Percentiles rank a stretch among this genome's conserved stretches.
Conservation (phyloP, 2,329 filamentous ascomycete species). For the Xylaria sp. region DNA sequence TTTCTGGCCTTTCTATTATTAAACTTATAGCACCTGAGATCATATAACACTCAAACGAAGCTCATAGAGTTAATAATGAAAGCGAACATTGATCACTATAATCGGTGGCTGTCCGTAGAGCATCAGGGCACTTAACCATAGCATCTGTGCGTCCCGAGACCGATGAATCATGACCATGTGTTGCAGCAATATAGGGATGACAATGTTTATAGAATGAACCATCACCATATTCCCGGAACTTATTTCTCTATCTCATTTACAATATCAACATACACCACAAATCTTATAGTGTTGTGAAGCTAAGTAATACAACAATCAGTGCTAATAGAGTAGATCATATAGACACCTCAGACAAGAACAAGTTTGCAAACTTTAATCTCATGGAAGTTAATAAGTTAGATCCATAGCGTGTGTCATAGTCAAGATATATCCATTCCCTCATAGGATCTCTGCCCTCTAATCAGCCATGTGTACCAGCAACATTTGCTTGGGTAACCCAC, state of each 20-base stretch:
- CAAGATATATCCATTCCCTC: not conserved
- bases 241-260: not conserved
- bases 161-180: too few species aligned
- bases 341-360: not conserved
- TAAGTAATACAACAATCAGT: not conserved
- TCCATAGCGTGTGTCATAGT: not conserved
- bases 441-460: not conserved
- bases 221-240: too few species aligned
- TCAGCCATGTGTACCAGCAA: not conserved
- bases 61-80: not conserved
- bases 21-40: too few species aligned
- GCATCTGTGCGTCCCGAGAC: too few species aligned
- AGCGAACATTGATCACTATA: not conserved
- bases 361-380: too few species aligned
- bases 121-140: too few species aligned
- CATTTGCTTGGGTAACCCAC: not conserved
- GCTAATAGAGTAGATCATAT: not conserved
- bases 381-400: not conserved
- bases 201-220: too few species aligned
- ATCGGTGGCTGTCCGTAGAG: too few species aligned
- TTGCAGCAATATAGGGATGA: too few species aligned
- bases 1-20: not conserved
- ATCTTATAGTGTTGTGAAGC: not conserved
- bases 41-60: too few species aligned
- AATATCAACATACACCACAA: too few species aligned